Percentiles rank a stretch among this genome's conserved stretches.
Conservation (phyloP, 768 basidiomycete genomes). For the Xerocomus potaroensis region DNA sequence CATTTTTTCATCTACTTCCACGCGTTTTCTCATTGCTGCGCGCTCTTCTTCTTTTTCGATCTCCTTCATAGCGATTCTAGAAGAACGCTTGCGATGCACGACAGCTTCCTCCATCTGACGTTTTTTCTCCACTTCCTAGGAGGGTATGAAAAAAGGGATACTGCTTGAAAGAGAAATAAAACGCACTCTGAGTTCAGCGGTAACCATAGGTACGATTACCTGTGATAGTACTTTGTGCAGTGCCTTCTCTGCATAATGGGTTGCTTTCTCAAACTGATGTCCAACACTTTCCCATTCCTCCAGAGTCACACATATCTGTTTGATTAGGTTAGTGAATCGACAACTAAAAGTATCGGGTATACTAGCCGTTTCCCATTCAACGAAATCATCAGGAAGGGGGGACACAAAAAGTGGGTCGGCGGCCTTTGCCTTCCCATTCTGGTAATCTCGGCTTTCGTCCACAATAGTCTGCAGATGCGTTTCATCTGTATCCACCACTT, state of each 20-base stretch:
- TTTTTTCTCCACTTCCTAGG: constrained; percentile 60
- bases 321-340: not conserved
- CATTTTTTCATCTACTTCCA: constrained; percentile 65
- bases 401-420: constrained; percentile 5
- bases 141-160: constrained; percentile 6
- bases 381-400: constrained; percentile 47
- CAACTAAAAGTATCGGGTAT: not conserved
- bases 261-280: constrained; percentile 68
- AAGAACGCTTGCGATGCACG: constrained; percentile 84
- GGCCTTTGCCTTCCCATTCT: not conserved
- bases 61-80: constrained; percentile 80
- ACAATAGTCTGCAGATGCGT: not conserved
- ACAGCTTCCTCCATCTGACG: constrained; percentile 68
- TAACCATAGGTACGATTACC: constrained; percentile 67
- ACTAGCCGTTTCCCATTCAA: constrained; percentile 91
- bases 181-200: constrained; percentile 58
- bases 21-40: constrained; percentile 51
- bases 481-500: constrained; percentile 2
- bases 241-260: constrained; percentile 76
- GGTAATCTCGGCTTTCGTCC: constrained; percentile 5
- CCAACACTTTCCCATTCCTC: constrained; percentile 82
- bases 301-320: constrained; percentile 76
- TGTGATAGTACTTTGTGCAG: constrained; percentile 65
- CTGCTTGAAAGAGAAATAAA: not conserved
- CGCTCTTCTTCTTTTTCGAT: constrained; percentile 72